Evolutionary conservation across 768 basidiomycete species (phyloP), one percentile per base, ranked within the genome.

Genomic region (Boletellus emodensis): DNA sequence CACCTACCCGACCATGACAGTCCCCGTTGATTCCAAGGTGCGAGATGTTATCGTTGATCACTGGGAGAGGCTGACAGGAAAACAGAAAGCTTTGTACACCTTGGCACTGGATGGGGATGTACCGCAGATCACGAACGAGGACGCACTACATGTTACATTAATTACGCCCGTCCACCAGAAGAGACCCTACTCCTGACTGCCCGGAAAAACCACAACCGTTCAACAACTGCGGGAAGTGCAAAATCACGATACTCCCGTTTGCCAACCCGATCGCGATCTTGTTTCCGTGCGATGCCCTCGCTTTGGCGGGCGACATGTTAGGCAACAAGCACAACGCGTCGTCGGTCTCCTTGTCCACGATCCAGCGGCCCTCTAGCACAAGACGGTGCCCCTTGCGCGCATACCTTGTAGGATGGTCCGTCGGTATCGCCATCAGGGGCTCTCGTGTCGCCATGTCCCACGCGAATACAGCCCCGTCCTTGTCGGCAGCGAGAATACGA

Each of bases 231-330:
- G 63, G 65, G 53, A 66, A 67, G 2, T 35, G 53, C 45, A 66
- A 0, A 20, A 66, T 56, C n/a, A 66, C 56, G 14, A 66, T 55
- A 15, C 64, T 54, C 46, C 65, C 65, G 13, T 63, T 66, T 13
- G 58, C 64, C 39, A 66, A 42, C 17, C 65, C 65, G 32, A 66
- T 58, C 36, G 53, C 65, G 35, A 68, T 54, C 13, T 28, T 58
- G 28, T 59, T 46, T n/a, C 54, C 55, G 7, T 48, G 37, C 10
- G 64, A 66, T 18, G 60, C 56, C 36, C 58, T 48, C 24, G 51
- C 60, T 15, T 33, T 66, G 26, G 60, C 53, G 1, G 58, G 62
- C 15, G 65, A 60, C 65, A 66, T 66, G 13, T 66, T 66, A 1
- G 65, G 65, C 46, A 66, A 45, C 39, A 67, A 36, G 28, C 55